Percentiles rank a stretch among this genome's conserved stretches.
phyloP scores from a whole-genome alignment of 345 rosid species.

The Lumnitzera littorea region DNA sequence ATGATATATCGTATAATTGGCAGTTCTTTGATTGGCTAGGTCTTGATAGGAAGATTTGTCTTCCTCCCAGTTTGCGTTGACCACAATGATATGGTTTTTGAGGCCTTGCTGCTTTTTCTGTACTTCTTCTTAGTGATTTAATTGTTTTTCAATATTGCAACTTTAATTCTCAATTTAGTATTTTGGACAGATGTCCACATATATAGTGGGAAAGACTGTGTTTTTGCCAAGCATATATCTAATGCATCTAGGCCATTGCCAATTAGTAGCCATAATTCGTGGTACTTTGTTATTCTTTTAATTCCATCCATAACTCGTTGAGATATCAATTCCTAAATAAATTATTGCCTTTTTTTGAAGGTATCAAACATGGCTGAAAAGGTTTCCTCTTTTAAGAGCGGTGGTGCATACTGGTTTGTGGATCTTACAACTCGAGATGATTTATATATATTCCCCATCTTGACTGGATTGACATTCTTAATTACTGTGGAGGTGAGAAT shows the following conservation, averaged over 20 bases:
- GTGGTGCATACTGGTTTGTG: slow-evolving; percentile 79
- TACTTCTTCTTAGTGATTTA: neutral
- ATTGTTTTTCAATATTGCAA: neutral
- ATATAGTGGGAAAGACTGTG: too few relatives aligned
- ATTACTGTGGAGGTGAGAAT: slow-evolving; percentile 72
- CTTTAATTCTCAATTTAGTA: neutral
- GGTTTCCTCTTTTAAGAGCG: slow-evolving; percentile 70
- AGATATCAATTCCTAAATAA: neutral
- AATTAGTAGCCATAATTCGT: too few relatives aligned
- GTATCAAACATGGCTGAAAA: slow-evolving; percentile 82
- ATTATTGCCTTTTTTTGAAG: slow-evolving; percentile 22
- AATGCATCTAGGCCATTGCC: too few relatives aligned
- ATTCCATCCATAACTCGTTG: too few relatives aligned
- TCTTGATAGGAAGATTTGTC: too few relatives aligned
- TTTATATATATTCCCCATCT: slow-evolving; percentile 60
- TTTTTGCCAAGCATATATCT: too few relatives aligned
- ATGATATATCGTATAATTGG: too few relatives aligned
- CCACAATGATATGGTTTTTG: too few relatives aligned
- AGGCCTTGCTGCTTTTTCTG: neutral
- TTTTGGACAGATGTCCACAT: too few relatives aligned
- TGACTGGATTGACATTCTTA: slow-evolving; percentile 58
- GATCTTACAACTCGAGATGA: slow-evolving; percentile 71
- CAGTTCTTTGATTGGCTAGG: too few relatives aligned
- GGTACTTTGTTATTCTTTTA: too few relatives aligned
- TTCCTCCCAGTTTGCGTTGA: too few relatives aligned